Conservation (phyloP, 2,329 filamentous ascomycete genomes). For the Aureobasidium sp. region DNA sequence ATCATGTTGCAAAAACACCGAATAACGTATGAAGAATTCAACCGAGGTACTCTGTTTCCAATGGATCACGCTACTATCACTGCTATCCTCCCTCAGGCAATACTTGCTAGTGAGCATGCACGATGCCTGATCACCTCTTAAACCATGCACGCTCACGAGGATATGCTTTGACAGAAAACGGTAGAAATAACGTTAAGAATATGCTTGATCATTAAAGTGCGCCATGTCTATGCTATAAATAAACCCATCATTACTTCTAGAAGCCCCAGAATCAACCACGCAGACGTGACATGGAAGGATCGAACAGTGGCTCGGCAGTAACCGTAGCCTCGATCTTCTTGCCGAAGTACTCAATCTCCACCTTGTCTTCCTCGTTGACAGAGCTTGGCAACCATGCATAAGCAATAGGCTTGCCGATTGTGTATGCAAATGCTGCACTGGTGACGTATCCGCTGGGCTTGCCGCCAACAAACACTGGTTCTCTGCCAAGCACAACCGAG, state of each 20-base stretch:
- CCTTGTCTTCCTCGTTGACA: constrained; percentile 38
- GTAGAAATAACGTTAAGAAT: background rate
- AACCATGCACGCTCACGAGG: too few species aligned
- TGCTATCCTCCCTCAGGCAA: background rate
- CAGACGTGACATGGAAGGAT: constrained; percentile 9
- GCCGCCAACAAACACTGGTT: constrained; percentile 47
- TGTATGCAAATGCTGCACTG: constrained; percentile 53
- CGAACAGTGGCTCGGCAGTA: constrained; percentile 37
- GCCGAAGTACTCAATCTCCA: constrained; percentile 57
- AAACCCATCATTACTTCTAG: background rate
- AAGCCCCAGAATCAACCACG: background rate
- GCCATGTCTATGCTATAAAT: constrained; percentile 8
- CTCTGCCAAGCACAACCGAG: constrained; percentile 53
- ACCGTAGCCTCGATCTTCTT: constrained; percentile 46
- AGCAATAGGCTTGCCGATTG: constrained; percentile 49
- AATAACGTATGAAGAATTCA: background rate
- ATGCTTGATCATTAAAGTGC: constrained; percentile 9
- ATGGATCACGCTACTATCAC: background rate
- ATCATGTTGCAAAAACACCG: too few species aligned
- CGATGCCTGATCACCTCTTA: background rate
- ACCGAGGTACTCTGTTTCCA: background rate
- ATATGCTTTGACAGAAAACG: background rate
- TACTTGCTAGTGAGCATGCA: background rate
- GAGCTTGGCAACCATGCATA: constrained; percentile 48
- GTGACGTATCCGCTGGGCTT: constrained; percentile 49